These are phyloP conservation scores for Lineolata rhizophorae DNA, from an alignment of 495 filamentous ascomycete species.

Conservation along the genomic window DNA sequence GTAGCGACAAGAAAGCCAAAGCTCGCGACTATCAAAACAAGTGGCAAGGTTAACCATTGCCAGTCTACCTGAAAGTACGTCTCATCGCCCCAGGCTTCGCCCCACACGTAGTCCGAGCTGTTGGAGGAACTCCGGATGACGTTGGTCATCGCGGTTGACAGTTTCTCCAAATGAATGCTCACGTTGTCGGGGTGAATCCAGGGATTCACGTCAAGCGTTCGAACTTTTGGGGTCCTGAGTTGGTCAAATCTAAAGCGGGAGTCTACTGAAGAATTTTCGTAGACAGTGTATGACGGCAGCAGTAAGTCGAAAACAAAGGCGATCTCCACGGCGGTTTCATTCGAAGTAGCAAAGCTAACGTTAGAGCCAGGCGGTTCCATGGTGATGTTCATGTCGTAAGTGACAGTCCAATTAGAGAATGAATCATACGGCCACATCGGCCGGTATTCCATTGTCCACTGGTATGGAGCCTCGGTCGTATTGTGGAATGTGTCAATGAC, in stretches of 20 bases:
- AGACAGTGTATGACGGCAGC: constrained; percentile 4
- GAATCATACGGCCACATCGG: background rate
- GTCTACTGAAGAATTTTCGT: too few species aligned
- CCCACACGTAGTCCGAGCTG: constrained; percentile 1
- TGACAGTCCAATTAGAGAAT: too few species aligned
- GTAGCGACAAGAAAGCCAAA: constrained; percentile 8
- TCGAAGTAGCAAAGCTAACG: background rate
- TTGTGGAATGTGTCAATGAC: constrained; percentile 3
- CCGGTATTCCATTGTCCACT: background rate
- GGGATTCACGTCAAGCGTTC: too few species aligned
- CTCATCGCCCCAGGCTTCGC: constrained; percentile 3
- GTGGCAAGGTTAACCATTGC: constrained; percentile 6
- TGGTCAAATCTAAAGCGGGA: too few species aligned
- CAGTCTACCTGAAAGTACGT: constrained; percentile 5
- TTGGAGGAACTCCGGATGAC: constrained; percentile 2
- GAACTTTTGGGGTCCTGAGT: too few species aligned
- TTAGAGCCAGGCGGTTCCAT: background rate
- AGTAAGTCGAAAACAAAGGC: constrained; percentile 4
- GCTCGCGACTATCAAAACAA: constrained; percentile 3
- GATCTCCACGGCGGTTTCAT: constrained; percentile 1
- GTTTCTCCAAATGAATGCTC: constrained; percentile 3
- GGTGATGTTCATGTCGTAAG: constrained; percentile 3
- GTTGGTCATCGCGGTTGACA: constrained; percentile 6
- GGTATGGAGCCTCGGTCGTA: constrained; percentile 1
- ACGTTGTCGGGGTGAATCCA: constrained; percentile 4